These are phyloP conservation scores for Starmerella floris DNA, from an alignment of 805 yeast genomes.

Conservation along the genomic window DNA sequence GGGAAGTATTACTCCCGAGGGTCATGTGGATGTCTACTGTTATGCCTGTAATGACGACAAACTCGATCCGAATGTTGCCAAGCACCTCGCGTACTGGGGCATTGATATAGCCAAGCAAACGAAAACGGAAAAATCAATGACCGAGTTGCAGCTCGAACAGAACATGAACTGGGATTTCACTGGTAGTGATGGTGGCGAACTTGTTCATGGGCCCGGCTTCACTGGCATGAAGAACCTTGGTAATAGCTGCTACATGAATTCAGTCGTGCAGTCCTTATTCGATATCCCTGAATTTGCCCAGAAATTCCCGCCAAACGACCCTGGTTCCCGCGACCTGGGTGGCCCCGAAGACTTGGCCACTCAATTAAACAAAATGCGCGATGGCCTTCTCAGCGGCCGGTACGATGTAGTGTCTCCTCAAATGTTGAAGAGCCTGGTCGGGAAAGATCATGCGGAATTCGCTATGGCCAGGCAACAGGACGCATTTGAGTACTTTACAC, in stretches of 20 bases:
- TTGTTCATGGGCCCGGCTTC: constrained; percentile 59
- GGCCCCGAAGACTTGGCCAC: constrained; percentile 57
- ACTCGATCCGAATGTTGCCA: constrained; percentile 46
- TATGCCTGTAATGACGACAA: constrained; percentile 83
- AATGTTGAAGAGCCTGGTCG: constrained; percentile 62
- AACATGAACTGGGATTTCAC: constrained; percentile 88
- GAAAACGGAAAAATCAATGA: constrained; percentile 76
- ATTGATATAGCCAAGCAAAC: constrained; percentile 43
- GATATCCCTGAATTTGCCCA: constrained; percentile 28
- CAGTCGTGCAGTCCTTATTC: constrained; percentile 63
- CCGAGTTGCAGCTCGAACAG: constrained; percentile 86
- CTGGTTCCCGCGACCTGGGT: constrained; percentile 25
- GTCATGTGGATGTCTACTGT: constrained; percentile 73
- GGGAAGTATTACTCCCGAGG: constrained; percentile 70
- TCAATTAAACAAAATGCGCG: constrained; percentile 66
- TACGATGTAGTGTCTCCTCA: constrained; percentile 61
- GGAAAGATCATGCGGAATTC: constrained; percentile 69
- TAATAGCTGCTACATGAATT: constrained; percentile 80
- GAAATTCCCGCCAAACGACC: constrained; percentile 20
- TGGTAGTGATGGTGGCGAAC: constrained; percentile 45
- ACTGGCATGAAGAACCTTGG: constrained; percentile 87
- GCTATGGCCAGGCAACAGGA: constrained; percentile 85
- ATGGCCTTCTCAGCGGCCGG: constrained; percentile 64
- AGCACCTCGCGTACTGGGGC: constrained; percentile 44
- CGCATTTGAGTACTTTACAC: constrained; percentile 76